These are phyloP conservation scores for Ascochyta koolunga DNA, from an alignment of 2,329 filamentous ascomycete species.

Conservation along the genomic window DNA sequence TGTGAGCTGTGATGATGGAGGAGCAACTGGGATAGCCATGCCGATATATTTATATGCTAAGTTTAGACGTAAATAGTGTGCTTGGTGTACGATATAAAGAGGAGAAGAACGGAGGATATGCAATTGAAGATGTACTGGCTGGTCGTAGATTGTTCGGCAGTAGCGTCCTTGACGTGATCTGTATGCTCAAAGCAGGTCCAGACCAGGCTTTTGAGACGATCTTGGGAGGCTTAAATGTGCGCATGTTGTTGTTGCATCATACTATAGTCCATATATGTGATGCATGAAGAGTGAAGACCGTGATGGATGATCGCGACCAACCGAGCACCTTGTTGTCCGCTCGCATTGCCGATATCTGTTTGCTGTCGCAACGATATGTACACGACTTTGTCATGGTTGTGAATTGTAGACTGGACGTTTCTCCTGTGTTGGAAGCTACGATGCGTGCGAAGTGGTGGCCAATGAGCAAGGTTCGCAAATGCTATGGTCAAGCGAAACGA, in stretches of 20 bases:
- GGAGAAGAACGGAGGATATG: no score
- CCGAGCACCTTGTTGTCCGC: constrained; percentile 36
- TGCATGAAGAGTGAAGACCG: constrained; percentile 27
- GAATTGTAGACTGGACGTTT: neutral
- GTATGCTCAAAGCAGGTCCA: neutral
- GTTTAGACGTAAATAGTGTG: neutral
- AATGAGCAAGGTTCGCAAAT: neutral
- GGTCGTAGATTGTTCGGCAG: constrained; percentile 1
- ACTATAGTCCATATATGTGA: constrained; percentile 14
- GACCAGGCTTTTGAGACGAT: neutral
- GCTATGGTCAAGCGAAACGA: neutral
- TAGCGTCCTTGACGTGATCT: constrained; percentile 7
- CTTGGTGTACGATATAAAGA: neutral
- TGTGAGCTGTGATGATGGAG: constrained; percentile 5
- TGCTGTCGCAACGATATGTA: neutral
- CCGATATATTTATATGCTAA: neutral
- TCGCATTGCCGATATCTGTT: constrained; percentile 2
- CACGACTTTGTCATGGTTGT: neutral
- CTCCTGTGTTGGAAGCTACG: neutral
- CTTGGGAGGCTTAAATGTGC: neutral
- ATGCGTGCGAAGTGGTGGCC: neutral
- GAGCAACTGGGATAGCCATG: constrained; percentile 15
- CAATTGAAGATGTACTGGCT: neutral
- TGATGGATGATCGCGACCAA: constrained; percentile 30
- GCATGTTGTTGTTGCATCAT: neutral